A percentile compares a stretch with the other conserved stretches of the same genome.
Conservation (phyloP, 768 basidiomycete genomes). For the Lactifluus pinguis region DNA sequence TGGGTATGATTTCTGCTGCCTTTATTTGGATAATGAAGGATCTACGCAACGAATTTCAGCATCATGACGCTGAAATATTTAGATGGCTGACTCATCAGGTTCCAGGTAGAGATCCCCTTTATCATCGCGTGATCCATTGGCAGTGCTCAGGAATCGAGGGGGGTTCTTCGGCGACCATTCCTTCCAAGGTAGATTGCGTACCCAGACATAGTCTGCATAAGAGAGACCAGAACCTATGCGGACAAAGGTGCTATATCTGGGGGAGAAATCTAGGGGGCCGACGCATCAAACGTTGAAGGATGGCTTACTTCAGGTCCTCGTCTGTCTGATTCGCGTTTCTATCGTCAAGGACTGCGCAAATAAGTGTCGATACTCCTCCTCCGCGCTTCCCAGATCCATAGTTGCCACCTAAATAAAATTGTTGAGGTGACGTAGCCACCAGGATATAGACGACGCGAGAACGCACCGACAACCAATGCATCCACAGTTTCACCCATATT, state of each 20-base stretch:
- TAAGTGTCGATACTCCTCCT: constrained; percentile 81
- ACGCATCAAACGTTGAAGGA: neutral
- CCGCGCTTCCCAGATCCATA: constrained; percentile 82
- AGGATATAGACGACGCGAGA: neutral
- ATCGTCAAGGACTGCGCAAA: constrained; percentile 86
- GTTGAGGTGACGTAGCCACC: neutral
- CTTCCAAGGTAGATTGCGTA: constrained; percentile 78
- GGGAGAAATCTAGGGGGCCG: neutral
- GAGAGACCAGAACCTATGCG: constrained; percentile 87
- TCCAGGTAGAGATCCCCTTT: constrained; percentile 88
- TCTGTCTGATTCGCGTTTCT: constrained; percentile 44
- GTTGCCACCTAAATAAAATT: constrained; percentile 53
- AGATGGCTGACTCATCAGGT: constrained; percentile 63
- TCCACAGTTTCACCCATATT: constrained; percentile 92
- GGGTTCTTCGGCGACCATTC: constrained; percentile 63
- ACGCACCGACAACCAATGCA: constrained; percentile 77
- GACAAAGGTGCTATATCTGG: constrained; percentile 78
- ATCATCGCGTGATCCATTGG: constrained; percentile 59
- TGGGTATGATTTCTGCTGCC: constrained; percentile 78
- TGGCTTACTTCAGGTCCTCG: constrained; percentile 52
- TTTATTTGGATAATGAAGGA: constrained; percentile 93
- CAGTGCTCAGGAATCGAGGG: constrained; percentile 58
- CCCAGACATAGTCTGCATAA: constrained; percentile 79
- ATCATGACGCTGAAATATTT: neutral
- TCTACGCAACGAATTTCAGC: constrained; percentile 32